Conservation (phyloP, 176 grass and related monocot genomes). For the Oryza punctata region DNA sequence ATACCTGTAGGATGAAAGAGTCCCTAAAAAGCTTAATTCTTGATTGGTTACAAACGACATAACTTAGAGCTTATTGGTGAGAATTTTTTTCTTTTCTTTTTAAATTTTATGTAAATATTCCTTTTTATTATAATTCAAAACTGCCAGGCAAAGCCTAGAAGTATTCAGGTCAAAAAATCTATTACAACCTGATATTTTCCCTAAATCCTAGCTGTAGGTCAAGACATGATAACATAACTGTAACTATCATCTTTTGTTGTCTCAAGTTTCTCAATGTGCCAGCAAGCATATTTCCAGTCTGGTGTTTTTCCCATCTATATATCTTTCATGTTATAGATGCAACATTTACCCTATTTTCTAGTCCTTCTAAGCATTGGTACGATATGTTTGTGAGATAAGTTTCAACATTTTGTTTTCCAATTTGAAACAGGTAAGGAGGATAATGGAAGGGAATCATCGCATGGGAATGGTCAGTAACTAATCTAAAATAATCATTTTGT, state of each 20-base stretch:
- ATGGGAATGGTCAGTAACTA: slow-evolving; percentile 88
- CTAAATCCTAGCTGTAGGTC: slow-evolving; percentile 3
- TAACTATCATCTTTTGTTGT: slow-evolving; percentile 26
- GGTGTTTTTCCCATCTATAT: slow-evolving; percentile 27
- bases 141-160: too few species aligned
- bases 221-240: not conserved
- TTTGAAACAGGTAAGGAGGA: slow-evolving; percentile 77
- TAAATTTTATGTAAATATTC: too few species aligned
- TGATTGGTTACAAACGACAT: too few species aligned
- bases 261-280: not conserved
- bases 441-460: slow-evolving; percentile 98
- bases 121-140: too few species aligned
- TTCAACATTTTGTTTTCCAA: slow-evolving; percentile 3
- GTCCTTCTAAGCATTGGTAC: not conserved
- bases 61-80: too few species aligned
- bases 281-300: not conserved
- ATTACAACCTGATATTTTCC: slow-evolving; percentile 5
- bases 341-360: slow-evolving; percentile 10
- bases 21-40: too few species aligned
- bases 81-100: too few species aligned
- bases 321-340: not conserved
- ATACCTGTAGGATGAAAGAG: too few species aligned
- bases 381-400: slow-evolving; percentile 26
- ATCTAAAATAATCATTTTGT: slow-evolving; percentile 1
- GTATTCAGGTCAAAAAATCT: not conserved